Evolutionary conservation across 2,329 filamentous ascomycete species (phyloP).

Genomic region (Aspergillus brunneoviolaceus): DNA sequence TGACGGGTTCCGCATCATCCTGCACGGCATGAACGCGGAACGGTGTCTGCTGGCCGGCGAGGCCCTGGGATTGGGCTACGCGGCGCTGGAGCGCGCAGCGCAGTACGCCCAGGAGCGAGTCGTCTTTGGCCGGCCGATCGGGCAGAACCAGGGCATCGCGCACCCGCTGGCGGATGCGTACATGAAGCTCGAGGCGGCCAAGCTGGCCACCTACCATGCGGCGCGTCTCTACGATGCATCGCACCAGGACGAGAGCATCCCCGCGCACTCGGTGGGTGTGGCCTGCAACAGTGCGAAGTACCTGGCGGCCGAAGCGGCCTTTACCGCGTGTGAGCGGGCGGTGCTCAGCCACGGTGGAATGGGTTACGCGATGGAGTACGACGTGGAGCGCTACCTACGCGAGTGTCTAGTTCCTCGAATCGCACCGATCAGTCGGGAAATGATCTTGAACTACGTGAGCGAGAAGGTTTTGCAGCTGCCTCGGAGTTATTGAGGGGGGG

Average conservation of each 20-base stretch:
- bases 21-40: slow-evolving; percentile 79
- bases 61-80: slow-evolving; percentile 76
- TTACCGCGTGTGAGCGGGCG: slow-evolving; percentile 59
- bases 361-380: slow-evolving; percentile 64
- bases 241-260: slow-evolving; percentile 52
- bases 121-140: slow-evolving; percentile 59
- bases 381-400: slow-evolving; percentile 61
- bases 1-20: slow-evolving; percentile 74
- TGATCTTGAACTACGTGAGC: slow-evolving; percentile 48
- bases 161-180: slow-evolving; percentile 60
- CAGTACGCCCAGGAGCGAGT: slow-evolving; percentile 65
- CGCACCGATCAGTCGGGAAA: slow-evolving; percentile 57
- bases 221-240: slow-evolving; percentile 58
- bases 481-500: slow-evolving; percentile 37
- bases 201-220: slow-evolving; percentile 61
- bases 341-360: slow-evolving; percentile 60
- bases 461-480: slow-evolving; percentile 47
- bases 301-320: slow-evolving; percentile 59
- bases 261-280: slow-evolving; percentile 59
- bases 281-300: slow-evolving; percentile 72
- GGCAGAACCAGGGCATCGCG: slow-evolving; percentile 60
- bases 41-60: slow-evolving; percentile 74
- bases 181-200: slow-evolving; percentile 62
- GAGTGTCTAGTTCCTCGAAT: slow-evolving; percentile 61
- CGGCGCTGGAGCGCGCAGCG: slow-evolving; percentile 62